phyloP scores from a whole-genome alignment of 306 rosid species.

The Acacia crassicarpa region DNA sequence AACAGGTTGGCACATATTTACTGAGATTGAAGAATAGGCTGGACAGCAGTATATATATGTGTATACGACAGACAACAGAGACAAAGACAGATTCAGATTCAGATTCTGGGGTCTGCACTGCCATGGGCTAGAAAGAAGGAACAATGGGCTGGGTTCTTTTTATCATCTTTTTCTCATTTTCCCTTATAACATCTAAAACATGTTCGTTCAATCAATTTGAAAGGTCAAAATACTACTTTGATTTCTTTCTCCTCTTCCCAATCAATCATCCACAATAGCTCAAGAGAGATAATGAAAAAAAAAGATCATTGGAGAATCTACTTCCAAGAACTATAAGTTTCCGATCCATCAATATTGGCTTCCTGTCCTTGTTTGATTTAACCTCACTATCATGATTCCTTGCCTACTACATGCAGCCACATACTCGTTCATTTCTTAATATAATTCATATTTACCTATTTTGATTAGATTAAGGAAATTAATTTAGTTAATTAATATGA shows the following conservation, averaged over 20 bases:
- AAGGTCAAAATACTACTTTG: too few species aligned
- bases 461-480: too few species aligned
- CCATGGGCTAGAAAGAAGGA: neutral
- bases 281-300: too few species aligned
- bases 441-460: too few species aligned
- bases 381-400: conserved; percentile 22
- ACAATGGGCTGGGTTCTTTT: neutral
- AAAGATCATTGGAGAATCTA: too few species aligned
- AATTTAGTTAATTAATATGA: too few species aligned
- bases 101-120: neutral
- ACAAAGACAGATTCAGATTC: neutral
- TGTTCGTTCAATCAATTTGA: too few species aligned
- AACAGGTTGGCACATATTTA: neutral
- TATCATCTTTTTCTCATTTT: too few species aligned
- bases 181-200: too few species aligned
- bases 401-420: neutral
- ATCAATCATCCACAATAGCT: too few species aligned
- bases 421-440: neutral
- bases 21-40: conserved; percentile 5
- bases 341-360: conserved; percentile 20
- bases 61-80: neutral
- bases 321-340: neutral
- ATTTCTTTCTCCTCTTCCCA: too few species aligned
- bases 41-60: conserved; percentile 30
- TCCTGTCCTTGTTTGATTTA: conserved; percentile 19